Evolutionary conservation across 2,329 filamentous ascomycete genomes (phyloP), one percentile per base, ranked within the genome.

Genomic region (Trichophyton schoenleinii): DNA sequence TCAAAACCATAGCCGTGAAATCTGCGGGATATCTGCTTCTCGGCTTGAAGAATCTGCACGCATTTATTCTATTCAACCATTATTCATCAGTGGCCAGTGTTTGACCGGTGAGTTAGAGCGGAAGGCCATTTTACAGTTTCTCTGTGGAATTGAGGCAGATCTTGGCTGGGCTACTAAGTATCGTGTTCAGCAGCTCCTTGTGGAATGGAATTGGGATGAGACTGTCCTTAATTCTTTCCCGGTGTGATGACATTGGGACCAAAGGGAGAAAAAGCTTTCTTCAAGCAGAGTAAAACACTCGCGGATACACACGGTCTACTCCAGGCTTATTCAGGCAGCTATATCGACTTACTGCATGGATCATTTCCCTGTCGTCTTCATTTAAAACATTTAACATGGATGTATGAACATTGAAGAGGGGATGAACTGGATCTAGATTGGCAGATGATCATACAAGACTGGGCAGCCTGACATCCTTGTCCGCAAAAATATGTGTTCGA

Each of bases 161-260:
- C 77, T 85, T 38, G 85, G 84, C 1, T 86, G 83, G 79, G 81
- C 82, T 2, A 86, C 84, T 57, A 77, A 83, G 66, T 85, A 86
- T 69, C 77, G 83, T 42, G 79, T 83, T 28, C 73, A 79, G 63
- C 79, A 83, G 64, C 70, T 86, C 64, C 65, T 76, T 44, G 68
- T 70, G 59, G 72, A 74, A 61, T 76, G 74, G 74, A 72, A 69
- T 25, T 67, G 67, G 66, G 62, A 64, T 28, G 66, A 66, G 15
- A 34, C 31, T 7, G n/a, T n/a, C 31, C n/a, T 49, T 49, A 9
- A 49, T 20, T 13, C 8, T 49, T 3, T 49, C 11, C 4, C 46
- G 3, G 46, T 6, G 13, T 28, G 20, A 22, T 49, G 13, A 28
- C 3, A 13, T 4, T 49, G 9, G 5, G n/a, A 3, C 20, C 20